Percentiles rank a stretch among this genome's conserved stretches.
Evolutionary conservation across 2,329 filamentous ascomycete species (phyloP).

Genomic region (Talaromyces sp.): DNA sequence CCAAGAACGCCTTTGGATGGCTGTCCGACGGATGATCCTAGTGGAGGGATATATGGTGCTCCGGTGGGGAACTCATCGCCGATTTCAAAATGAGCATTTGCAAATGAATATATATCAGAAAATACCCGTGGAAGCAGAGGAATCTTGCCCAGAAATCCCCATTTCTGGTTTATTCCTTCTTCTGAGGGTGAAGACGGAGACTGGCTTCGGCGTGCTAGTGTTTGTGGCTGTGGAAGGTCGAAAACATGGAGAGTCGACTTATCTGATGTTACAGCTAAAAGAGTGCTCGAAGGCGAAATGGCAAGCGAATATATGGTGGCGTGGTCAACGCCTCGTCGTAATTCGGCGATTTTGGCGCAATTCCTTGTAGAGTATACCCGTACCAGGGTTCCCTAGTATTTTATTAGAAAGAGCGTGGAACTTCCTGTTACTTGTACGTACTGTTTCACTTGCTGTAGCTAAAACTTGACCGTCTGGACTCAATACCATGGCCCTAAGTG

Average conservation of each 20-base stretch:
- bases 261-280: slow-evolving; percentile 90
- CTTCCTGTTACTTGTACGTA: slow-evolving; percentile 25
- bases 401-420: slow-evolving; percentile 16
- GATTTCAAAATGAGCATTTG: slow-evolving; percentile 74
- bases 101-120: slow-evolving; percentile 83
- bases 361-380: slow-evolving; percentile 78
- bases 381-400: slow-evolving; percentile 70
- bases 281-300: slow-evolving; percentile 74
- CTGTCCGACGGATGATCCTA: slow-evolving; percentile 50
- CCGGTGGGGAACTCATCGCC: slow-evolving; percentile 61
- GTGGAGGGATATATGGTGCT: slow-evolving; percentile 44
- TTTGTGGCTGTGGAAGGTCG: slow-evolving; percentile 60
- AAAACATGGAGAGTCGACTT: slow-evolving; percentile 96
- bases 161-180: slow-evolving; percentile 64
- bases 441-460: slow-evolving; percentile 83
- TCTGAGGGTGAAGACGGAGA: slow-evolving; percentile 29
- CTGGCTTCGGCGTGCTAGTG: slow-evolving; percentile 29
- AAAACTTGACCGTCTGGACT: slow-evolving; percentile 76
- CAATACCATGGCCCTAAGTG: slow-evolving; percentile 72
- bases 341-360: slow-evolving; percentile 75
- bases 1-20: slow-evolving; percentile 80
- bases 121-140: slow-evolving; percentile 83
- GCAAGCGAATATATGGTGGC: slow-evolving; percentile 83
- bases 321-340: slow-evolving; percentile 82
- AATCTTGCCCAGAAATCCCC: slow-evolving; percentile 78